phyloP scores from a whole-genome alignment of 2,329 filamentous ascomycete genomes.

The Triangularia verruculosa region DNA sequence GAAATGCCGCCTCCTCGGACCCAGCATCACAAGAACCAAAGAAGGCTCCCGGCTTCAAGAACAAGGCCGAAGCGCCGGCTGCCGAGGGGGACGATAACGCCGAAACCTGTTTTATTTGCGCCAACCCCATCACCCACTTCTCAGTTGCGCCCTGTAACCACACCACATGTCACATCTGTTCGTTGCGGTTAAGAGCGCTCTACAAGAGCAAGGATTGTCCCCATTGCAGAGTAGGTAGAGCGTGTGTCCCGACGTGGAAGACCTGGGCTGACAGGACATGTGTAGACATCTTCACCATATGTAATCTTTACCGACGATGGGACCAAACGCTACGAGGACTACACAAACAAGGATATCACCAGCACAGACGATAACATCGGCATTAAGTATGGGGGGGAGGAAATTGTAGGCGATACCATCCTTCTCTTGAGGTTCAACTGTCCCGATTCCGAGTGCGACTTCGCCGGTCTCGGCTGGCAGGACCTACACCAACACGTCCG shows the following conservation, averaged over 20 bases:
- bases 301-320: constrained; percentile 91
- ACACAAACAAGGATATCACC: constrained; percentile 67
- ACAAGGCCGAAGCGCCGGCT: constrained; percentile 25
- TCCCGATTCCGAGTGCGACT: constrained; percentile 75
- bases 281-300: constrained; percentile 63
- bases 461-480: constrained; percentile 68
- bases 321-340: constrained; percentile 83
- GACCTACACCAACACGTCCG: constrained; percentile 73
- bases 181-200: constrained; percentile 81
- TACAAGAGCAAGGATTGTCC: constrained; percentile 97
- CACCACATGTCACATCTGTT: constrained; percentile 93
- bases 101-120: constrained; percentile 97
- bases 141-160: constrained; percentile 94
- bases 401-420: constrained; percentile 88
- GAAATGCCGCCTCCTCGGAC: constrained; percentile 12
- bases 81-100: constrained; percentile 58
- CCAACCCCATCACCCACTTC: constrained; percentile 81
- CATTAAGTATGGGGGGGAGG: constrained; percentile 83
- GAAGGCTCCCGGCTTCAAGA: constrained; percentile 30
- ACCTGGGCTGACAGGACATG: constrained; percentile 1
- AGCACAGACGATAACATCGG: constrained; percentile 81
- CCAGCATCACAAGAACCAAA: constrained; percentile 15
- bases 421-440: constrained; percentile 92
- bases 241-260: not conserved
- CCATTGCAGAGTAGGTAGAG: constrained; percentile 75